Evolutionary conservation across 345 rosid species (phyloP), one percentile per base, ranked within the genome.

Genomic region (Pelargonium nanum): DNA sequence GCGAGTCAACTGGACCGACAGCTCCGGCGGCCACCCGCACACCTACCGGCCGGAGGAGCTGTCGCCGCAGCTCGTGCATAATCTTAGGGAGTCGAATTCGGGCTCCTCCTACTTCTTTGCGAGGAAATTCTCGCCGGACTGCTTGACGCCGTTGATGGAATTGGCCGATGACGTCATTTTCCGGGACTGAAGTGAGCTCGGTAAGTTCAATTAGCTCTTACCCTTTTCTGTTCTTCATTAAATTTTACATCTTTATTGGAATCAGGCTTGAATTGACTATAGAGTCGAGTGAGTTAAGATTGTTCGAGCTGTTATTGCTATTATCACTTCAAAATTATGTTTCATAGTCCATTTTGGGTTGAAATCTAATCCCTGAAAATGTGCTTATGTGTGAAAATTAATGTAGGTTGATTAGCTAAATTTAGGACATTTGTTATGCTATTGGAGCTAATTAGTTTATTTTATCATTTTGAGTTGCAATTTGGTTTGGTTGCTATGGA

Each of bases 1-100:
- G 2, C 78, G 85, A 44, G 98, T 91, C n/a, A 80, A 88, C 40
- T 91, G 98, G 96, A 83, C 96, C 0, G 94, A 68, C 26, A 75
- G 85, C 32, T 80, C 78, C 26, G 88, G 68, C 1, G 98, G 91
- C 10, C 98, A 91, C 59, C 96, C 98, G 0, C 77, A 77, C 51
- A 61, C 75, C 13, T 91, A 86, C 48, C 48, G 17, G 26, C 71
- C 82, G 0, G 56, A 56, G 1, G 98, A 86, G 61, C 68, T 91
- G 0, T 80, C 89, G 0, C 74, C 80, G 0, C 66, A 58, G 52
- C 74, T 91, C 19, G 69, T 88, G 25, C 68, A 66, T 6, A 55
- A 75, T 24, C 22, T 91, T 48, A 68, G 96, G 60, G 55, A 69
- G 26, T 84, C 94, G 0, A 83, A 85, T 66, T 76, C 80, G 0